These are phyloP conservation scores for Adenanthera pavonina DNA, from an alignment of 306 rosid genomes.

Conservation along the genomic window DNA sequence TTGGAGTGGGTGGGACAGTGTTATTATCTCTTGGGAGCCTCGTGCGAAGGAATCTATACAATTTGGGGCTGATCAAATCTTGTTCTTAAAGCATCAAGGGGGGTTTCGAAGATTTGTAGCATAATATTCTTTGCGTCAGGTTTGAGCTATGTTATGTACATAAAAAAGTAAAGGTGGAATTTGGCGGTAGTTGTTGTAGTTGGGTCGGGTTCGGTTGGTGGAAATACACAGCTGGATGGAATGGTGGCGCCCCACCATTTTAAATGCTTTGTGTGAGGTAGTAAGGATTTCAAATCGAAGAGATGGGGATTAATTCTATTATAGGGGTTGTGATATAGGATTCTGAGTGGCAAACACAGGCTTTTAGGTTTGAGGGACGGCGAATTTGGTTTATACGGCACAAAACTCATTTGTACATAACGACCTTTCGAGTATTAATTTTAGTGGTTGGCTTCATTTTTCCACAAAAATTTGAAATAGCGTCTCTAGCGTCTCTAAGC, in stretches of 20 bases:
- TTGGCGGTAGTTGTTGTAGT: conserved; percentile 59
- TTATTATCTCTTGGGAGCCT: conserved; percentile 84
- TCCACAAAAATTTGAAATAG: background rate
- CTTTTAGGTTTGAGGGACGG: conserved; percentile 39
- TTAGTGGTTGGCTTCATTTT: conserved; percentile 49
- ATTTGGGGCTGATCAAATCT: conserved; percentile 83
- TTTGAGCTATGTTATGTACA: conserved; percentile 60
- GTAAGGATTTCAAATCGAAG: conserved; percentile 19
- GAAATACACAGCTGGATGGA: conserved; percentile 35
- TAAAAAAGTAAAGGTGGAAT: conserved; percentile 50
- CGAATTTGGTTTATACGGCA: conserved; percentile 43
- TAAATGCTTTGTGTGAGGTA: conserved; percentile 50
- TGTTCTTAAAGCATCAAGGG: conserved; percentile 54
- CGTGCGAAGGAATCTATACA: conserved; percentile 82
- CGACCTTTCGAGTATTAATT: conserved; percentile 37
- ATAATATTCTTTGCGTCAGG: conserved; percentile 73
- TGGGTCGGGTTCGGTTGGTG: conserved; percentile 67
- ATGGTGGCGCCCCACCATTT: conserved; percentile 40
- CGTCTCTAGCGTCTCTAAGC: background rate
- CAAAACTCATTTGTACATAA: conserved; percentile 52
- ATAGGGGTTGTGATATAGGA: conserved; percentile 41
- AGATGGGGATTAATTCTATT: conserved; percentile 33
- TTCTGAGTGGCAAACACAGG: conserved; percentile 32
- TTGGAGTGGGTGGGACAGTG: conserved; percentile 90
- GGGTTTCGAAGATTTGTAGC: conserved; percentile 22